These are phyloP conservation scores for Priceomyces fermenticarens DNA, from an alignment of 805 yeast species.

Conservation along the genomic window DNA sequence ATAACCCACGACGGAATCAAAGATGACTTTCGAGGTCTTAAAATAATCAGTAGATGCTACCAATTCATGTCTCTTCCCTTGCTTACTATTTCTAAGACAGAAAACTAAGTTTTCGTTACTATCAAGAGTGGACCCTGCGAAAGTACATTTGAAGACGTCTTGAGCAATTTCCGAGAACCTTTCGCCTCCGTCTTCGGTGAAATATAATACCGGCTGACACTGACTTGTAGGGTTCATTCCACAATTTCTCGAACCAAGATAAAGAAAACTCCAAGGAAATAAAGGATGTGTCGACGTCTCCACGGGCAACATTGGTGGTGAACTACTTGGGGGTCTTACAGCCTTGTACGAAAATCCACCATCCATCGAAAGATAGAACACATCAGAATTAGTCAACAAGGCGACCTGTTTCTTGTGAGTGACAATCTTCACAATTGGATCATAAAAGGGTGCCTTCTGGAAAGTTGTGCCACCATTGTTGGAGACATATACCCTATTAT, in stretches of 20 bases:
- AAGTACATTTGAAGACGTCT: slow-evolving; percentile 61
- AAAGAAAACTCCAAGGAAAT: slow-evolving; percentile 54
- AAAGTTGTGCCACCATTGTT: slow-evolving; percentile 46
- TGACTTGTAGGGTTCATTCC: slow-evolving; percentile 23
- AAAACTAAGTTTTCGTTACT: slow-evolving; percentile 53
- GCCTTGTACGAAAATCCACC: slow-evolving; percentile 58
- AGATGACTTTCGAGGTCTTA: slow-evolving; percentile 36
- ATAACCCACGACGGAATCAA: slow-evolving; percentile 66
- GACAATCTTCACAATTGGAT: slow-evolving; percentile 27
- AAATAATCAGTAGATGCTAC: slow-evolving; percentile 55
- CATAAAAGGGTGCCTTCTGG: slow-evolving; percentile 28
- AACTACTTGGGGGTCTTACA: slow-evolving; percentile 43
- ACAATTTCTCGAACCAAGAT: slow-evolving; percentile 65
- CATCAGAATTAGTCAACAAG: slow-evolving; percentile 47
- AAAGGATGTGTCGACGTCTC: too few relatives aligned
- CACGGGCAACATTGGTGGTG: too few relatives aligned
- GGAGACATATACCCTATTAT: slow-evolving; percentile 57
- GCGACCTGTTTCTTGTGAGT: slow-evolving; percentile 62
- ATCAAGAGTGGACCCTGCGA: slow-evolving; percentile 54
- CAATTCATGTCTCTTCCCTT: slow-evolving; percentile 26
- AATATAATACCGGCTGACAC: slow-evolving; percentile 59
- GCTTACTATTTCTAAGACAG: slow-evolving; percentile 53
- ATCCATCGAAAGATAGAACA: slow-evolving; percentile 59
- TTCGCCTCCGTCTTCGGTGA: slow-evolving; percentile 67
- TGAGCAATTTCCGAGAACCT: slow-evolving; percentile 54